These are phyloP conservation scores for Colletotrichum endophyticum DNA, from an alignment of 2,329 filamentous ascomycete species.

Conservation along the genomic window DNA sequence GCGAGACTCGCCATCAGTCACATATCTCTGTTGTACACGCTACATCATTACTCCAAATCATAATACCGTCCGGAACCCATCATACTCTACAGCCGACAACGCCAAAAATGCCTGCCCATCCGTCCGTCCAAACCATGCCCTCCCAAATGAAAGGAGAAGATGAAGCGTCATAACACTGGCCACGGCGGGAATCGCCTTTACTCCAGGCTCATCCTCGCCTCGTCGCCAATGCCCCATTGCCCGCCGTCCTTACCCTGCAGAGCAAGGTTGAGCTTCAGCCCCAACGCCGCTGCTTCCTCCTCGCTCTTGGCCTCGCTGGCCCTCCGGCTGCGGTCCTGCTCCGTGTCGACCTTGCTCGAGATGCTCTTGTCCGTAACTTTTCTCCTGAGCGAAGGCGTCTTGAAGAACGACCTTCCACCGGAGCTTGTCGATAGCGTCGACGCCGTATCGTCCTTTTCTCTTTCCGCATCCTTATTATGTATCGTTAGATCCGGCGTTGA, in stretches of 20 bases:
- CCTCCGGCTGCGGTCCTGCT: conserved; percentile 36
- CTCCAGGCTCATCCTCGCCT: conserved; percentile 83
- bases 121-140: neutral
- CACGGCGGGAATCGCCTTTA: conserved; percentile 36
- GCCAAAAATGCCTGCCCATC: neutral
- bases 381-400: conserved; percentile 43
- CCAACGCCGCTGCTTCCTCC: conserved; percentile 47
- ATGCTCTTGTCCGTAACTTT: conserved; percentile 37
- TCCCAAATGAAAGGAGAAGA: neutral
- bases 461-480: conserved; percentile 15
- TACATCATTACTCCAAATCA: neutral
- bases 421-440: conserved; percentile 56
- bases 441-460: conserved; percentile 43
- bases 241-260: conserved; percentile 61
- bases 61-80: neutral
- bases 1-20: neutral
- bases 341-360: conserved; percentile 31
- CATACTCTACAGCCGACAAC: conserved; percentile 11
- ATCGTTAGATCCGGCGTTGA: conserved; percentile 24
- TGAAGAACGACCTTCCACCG: conserved; percentile 43
- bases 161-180: neutral
- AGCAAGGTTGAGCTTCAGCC: conserved; percentile 53
- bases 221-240: conserved; percentile 83
- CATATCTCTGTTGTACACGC: neutral
- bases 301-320: conserved; percentile 47